Percentiles rank a stretch among this genome's conserved stretches.
Evolutionary conservation across 768 basidiomycete genomes (phyloP).

Genomic region (Tylopilus subfusipes): DNA sequence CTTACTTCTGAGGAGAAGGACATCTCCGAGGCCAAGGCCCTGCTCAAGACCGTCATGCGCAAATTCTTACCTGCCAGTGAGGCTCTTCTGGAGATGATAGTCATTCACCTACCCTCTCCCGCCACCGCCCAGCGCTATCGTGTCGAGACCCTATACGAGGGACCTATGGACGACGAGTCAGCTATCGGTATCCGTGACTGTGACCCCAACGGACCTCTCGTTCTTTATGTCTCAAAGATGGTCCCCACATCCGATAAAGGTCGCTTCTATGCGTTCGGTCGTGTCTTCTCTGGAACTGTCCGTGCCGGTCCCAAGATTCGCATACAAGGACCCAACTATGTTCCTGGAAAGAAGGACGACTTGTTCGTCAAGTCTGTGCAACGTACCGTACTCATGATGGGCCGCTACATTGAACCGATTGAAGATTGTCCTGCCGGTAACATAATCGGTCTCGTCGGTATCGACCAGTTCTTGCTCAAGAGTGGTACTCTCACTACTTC

Average conservation of each 20-base stretch:
- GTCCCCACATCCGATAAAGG: conserved; percentile 99
- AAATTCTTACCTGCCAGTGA: conserved; percentile 99
- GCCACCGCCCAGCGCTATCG: conserved; percentile 97
- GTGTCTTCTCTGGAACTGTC: conserved; percentile 99
- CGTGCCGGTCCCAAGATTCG: conserved; percentile 97
- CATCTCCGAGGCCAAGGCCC: conserved; percentile 81
- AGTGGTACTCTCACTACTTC: conserved; percentile 96
- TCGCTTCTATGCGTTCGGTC: conserved; percentile 99
- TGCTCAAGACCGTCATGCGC: conserved; percentile 98
- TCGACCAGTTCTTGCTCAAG: conserved; percentile 99
- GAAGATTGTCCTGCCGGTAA: conserved; percentile 99
- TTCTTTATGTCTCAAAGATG: conserved; percentile 99
- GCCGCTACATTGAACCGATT: conserved; percentile 96
- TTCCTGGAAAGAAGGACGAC: conserved; percentile 99
- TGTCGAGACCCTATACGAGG: conserved; percentile 99
- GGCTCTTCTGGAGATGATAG: conserved; percentile 99
- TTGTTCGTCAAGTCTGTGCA: conserved; percentile 97
- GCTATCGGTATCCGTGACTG: conserved; percentile 98
- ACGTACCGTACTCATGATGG: conserved; percentile 99
- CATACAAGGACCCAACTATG: conserved; percentile 98
- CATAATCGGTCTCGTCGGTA: conserved; percentile 98
- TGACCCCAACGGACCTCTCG: conserved; percentile 93
- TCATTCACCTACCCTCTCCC: conserved; percentile 98
- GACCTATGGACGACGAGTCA: conserved; percentile 99
- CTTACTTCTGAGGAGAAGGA: conserved; percentile 87